Percentiles rank a stretch among this genome's conserved stretches.
These are phyloP conservation scores for Phlebiopsis flavidoalba DNA, from an alignment of 768 basidiomycete genomes.

Conservation along the genomic window DNA sequence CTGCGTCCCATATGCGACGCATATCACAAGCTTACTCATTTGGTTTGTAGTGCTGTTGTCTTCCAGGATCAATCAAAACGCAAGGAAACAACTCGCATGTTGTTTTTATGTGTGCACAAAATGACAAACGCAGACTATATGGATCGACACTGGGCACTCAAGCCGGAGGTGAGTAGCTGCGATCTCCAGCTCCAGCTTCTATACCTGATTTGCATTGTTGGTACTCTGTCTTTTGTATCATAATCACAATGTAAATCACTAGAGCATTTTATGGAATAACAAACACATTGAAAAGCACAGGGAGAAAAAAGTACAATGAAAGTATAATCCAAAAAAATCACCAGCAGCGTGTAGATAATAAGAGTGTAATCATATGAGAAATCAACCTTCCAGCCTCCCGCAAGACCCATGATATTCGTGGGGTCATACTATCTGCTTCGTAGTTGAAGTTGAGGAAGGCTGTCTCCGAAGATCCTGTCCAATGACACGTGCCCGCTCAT, in stretches of 20 bases:
- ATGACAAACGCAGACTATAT: constrained; percentile 71
- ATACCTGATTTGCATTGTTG: not conserved
- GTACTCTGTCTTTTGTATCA: not conserved
- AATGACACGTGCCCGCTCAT: constrained; percentile 46
- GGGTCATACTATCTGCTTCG: constrained; percentile 52
- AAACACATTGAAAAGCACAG: too few species aligned
- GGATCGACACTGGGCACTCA: constrained; percentile 41
- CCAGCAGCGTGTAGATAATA: not conserved
- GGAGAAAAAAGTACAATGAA: too few species aligned
- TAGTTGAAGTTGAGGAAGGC: constrained; percentile 34
- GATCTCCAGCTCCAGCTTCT: constrained; percentile 13
- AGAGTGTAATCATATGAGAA: not conserved
- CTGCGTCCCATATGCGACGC: not conserved
- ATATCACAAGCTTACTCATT: not conserved
- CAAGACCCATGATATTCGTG: constrained; percentile 53
- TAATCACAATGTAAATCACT: too few species aligned
- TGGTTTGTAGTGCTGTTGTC: constrained; percentile 69
- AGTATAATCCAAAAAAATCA: not conserved
- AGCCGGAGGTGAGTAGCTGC: constrained; percentile 16
- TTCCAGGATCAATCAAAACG: constrained; percentile 98
- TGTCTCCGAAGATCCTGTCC: constrained; percentile 43
- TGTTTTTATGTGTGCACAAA: constrained; percentile 87
- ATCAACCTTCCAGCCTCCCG: constrained; percentile 56
- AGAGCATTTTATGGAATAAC: too few species aligned
- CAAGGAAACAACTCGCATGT: constrained; percentile 97